phyloP scores from a whole-genome alignment of 2,329 filamentous ascomycete genomes.

The Dothideomycetidae sp. region DNA sequence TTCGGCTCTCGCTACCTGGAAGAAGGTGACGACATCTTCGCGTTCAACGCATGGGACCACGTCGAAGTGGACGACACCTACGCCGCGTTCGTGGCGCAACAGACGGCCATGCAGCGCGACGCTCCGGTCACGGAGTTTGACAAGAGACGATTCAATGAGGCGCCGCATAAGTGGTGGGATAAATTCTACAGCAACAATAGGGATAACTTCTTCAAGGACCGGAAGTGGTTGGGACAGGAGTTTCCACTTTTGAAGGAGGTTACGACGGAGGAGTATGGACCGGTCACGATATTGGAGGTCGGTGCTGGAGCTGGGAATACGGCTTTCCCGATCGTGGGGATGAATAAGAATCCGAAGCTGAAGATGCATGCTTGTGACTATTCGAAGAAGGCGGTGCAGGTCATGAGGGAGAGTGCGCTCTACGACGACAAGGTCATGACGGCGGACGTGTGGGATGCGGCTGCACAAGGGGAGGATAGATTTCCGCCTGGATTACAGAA shows the following conservation, averaged over 20 bases:
- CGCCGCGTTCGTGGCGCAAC: constrained; percentile 68
- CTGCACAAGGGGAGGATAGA: constrained; percentile 36
- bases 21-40: constrained; percentile 77
- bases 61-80: constrained; percentile 85
- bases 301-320: constrained; percentile 94
- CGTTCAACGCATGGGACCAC: constrained; percentile 98
- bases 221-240: constrained; percentile 93
- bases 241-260: constrained; percentile 77
- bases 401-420: constrained; percentile 67
- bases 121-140: constrained; percentile 88
- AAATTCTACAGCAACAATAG: constrained; percentile 97
- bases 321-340: constrained; percentile 74
- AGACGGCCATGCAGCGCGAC: constrained; percentile 72
- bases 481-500: constrained; percentile 65
- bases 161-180: constrained; percentile 96
- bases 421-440: constrained; percentile 59
- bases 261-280: constrained; percentile 54
- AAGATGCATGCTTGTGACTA: constrained; percentile 93
- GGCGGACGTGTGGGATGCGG: constrained; percentile 90
- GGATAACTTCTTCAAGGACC: constrained; percentile 95
- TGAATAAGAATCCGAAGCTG: constrained; percentile 68
- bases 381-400: constrained; percentile 83
- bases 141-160: constrained; percentile 72
- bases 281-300: constrained; percentile 66
- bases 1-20: constrained; percentile 82